Evolutionary conservation across 495 filamentous ascomycete species (phyloP).

Genomic region (Trichoderma asperelloides): DNA sequence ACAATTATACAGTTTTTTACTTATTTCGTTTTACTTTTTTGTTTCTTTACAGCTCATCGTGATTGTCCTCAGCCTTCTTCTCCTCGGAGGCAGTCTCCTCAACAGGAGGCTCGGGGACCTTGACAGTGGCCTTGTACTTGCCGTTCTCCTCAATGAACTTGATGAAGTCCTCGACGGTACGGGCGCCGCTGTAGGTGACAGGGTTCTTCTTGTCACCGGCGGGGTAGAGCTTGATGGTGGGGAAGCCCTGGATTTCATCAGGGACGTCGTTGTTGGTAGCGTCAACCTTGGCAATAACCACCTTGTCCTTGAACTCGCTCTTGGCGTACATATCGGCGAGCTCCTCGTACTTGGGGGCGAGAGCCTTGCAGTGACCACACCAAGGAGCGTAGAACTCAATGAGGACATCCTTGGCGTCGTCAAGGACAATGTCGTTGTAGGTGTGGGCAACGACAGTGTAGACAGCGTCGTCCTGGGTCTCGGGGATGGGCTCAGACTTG

Average conservation of each 20-base stretch:
- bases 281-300: conserved; percentile 95
- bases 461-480: conserved; percentile 86
- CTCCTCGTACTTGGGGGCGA: conserved; percentile 86
- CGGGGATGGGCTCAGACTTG: conserved; percentile 96
- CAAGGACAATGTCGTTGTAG: conserved; percentile 86
- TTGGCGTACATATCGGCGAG: conserved; percentile 73
- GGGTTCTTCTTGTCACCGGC: conserved; percentile 80
- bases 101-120: conserved; percentile 36
- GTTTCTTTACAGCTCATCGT: conserved; percentile 58
- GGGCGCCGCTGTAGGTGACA: conserved; percentile 78
- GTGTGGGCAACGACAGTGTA: conserved; percentile 86
- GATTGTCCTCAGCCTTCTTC: conserved; percentile 37
- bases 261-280: conserved; percentile 95
- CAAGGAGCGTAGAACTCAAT: conserved; percentile 98
- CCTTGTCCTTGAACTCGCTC: conserved; percentile 65
- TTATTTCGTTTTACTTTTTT: background rate
- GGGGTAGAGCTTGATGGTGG: conserved; percentile 96
- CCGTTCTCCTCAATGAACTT: conserved; percentile 93
- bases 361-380: conserved; percentile 98
- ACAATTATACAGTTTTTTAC: conserved; percentile 5
- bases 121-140: conserved; percentile 62
- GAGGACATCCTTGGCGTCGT: conserved; percentile 93
- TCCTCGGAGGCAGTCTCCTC: conserved; percentile 47
- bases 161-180: conserved; percentile 88
- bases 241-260: conserved; percentile 95